A percentile compares a stretch with the other conserved stretches of the same genome.
These are phyloP conservation scores for Coemansia sp. DNA, from an alignment of 192 early-diverging fungal species.

Conservation along the genomic window DNA sequence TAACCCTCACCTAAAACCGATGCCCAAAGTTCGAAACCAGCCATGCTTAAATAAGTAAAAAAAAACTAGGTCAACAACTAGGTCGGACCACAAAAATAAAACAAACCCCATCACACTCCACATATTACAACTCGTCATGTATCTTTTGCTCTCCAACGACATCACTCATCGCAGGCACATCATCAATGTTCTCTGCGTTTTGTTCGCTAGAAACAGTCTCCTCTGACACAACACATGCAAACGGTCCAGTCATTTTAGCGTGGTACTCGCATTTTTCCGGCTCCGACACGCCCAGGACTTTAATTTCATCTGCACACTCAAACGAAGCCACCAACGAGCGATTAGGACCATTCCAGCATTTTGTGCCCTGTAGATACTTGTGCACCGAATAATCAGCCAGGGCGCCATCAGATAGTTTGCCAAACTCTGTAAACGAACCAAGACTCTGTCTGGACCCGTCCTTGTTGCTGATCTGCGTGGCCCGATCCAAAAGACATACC, in stretches of 20 bases:
- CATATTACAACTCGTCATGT: conserved; percentile 14
- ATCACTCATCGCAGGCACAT: background rate
- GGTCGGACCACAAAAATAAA: too few species aligned
- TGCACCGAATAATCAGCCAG: conserved; percentile 41
- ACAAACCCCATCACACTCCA: too few species aligned
- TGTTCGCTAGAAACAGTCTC: background rate
- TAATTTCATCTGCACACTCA: conserved; percentile 74
- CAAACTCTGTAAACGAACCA: conserved; percentile 62
- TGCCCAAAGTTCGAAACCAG: too few species aligned
- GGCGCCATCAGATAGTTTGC: conserved; percentile 22
- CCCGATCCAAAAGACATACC: conserved; percentile 81
- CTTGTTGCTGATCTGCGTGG: conserved; percentile 72
- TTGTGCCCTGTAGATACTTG: conserved; percentile 70
- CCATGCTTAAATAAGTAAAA: too few species aligned
- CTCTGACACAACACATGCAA: conserved; percentile 62
- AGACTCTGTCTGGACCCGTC: conserved; percentile 59
- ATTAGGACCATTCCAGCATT: conserved; percentile 96
- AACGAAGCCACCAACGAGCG: conserved; percentile 72
- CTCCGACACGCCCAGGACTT: conserved; percentile 75
- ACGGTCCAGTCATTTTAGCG: conserved; percentile 74
- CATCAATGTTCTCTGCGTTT: background rate
- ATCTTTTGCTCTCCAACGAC: background rate
- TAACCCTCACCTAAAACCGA: too few species aligned
- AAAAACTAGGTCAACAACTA: too few species aligned
- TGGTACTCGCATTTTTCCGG: conserved; percentile 94